Base-by-base conservation (phyloP, 176 grass and related monocot genomes). In the Thinopyrum elongatum region DNA sequence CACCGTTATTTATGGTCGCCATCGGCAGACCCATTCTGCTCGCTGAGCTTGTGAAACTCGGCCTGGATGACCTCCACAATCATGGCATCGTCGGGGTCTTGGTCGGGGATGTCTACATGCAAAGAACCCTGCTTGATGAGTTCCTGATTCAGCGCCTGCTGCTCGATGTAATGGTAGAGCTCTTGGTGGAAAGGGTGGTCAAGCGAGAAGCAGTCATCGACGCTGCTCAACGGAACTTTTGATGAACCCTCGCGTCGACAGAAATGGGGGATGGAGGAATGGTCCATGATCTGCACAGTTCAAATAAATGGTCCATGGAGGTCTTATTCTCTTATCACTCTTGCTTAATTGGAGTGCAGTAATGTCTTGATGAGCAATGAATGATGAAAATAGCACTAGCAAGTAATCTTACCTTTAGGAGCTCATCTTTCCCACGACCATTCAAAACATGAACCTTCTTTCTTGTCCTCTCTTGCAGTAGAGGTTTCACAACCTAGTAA, bases 381-480 rank as follows among this genome's bases (percentile, higher is more conserved):
- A 34, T 82, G 29, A 12, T 78, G 23, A 51, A 47, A 2, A 55
- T 10, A 41, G 28, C 27, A 79, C 3, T 47, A 21, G 25, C 65
- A 78, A 74, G 7, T 19, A 39, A 66, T 59, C n/a, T 85, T 88
- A 94, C 96, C 91, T 98, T 91, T 70, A 98, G 82, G 80, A 98
- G 91, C 63, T 94, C 93, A 57, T 98, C 90, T 83, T 76, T 91
- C 49, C 96, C 96, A 82, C 84, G 82, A 57, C 93, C 93, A 29
- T 71, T 78, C 79, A 98, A 86, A 77, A 98, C 93, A 86, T 82
- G 80, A 49, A 98, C 88, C 71, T 95, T 95, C 86, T 91, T 98
- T 82, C 93, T 92, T 34, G 96, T 95, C 38, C 96, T 91, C 81
- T 98, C 96, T 92, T 95, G 96, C 71, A 98, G 89, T 35, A 98